Percentiles rank a stretch among this genome's conserved stretches.
phyloP scores from a whole-genome alignment of 257 asterid genomes.

The Solanum clarkiae region DNA sequence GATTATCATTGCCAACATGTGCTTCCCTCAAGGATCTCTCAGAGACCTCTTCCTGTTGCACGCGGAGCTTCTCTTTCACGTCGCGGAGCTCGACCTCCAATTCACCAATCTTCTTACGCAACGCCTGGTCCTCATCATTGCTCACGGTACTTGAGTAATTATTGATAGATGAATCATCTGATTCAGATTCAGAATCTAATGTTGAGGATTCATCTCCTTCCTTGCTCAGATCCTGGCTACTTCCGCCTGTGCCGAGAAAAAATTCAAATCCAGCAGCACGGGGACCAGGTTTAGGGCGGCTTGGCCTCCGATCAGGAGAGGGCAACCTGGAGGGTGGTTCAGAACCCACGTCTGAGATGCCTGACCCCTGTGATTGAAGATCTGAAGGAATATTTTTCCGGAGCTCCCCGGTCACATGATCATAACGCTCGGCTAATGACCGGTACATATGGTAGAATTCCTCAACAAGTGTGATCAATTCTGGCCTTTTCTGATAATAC shows the following conservation, averaged over 20 bases:
- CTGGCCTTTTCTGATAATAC: slow-evolving; percentile 65
- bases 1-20: slow-evolving; percentile 11
- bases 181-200: slow-evolving; percentile 70
- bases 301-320: slow-evolving; percentile 33
- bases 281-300: slow-evolving; percentile 49
- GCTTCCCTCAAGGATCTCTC: slow-evolving; percentile 11
- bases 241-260: slow-evolving; percentile 48
- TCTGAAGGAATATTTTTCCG: slow-evolving; percentile 55
- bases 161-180: slow-evolving; percentile 76
- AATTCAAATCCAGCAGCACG: slow-evolving; percentile 84
- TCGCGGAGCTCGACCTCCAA: slow-evolving; percentile 57
- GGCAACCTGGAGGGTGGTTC: slow-evolving; percentile 45
- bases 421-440: slow-evolving; percentile 59
- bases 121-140: slow-evolving; percentile 39
- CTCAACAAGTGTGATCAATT: slow-evolving; percentile 48
- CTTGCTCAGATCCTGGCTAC: slow-evolving; percentile 44
- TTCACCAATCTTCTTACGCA: slow-evolving; percentile 38
- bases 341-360: slow-evolving; percentile 59
- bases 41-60: slow-evolving; percentile 17
- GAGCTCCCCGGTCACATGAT: slow-evolving; percentile 57
- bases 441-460: slow-evolving; percentile 55
- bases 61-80: slow-evolving; percentile 42
- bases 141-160: slow-evolving; percentile 30
- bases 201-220: slow-evolving; percentile 75
- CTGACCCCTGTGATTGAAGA: slow-evolving; percentile 87